A percentile compares a stretch with the other conserved stretches of the same genome.
Evolutionary conservation across 1,284 basidiomycete genomes (phyloP).

Genomic region (Porodaedalea pini): DNA sequence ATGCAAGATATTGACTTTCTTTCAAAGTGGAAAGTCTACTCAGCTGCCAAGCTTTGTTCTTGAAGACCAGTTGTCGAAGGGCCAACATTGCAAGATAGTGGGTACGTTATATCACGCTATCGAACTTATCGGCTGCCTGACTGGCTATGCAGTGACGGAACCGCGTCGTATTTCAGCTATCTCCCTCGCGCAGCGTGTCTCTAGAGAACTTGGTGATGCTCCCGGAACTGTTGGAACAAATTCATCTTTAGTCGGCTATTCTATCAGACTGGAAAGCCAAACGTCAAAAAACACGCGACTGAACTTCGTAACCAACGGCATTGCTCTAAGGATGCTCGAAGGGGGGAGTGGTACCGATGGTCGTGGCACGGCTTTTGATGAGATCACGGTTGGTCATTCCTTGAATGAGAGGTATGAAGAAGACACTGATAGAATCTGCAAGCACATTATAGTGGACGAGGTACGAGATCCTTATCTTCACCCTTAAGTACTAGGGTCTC

Average conservation of each 20-base stretch:
- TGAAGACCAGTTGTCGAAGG: slow-evolving; percentile 83
- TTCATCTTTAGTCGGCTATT: slow-evolving; percentile 89
- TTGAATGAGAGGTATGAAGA: slow-evolving; percentile 17
- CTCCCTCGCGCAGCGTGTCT: slow-evolving; percentile 94
- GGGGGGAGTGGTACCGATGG: slow-evolving; percentile 63
- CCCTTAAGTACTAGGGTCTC: background rate
- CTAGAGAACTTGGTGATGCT: slow-evolving; percentile 87
- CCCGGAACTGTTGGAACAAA: slow-evolving; percentile 77
- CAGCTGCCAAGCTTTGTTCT: slow-evolving; percentile 95
- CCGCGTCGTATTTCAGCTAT: slow-evolving; percentile 97
- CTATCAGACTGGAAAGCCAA: slow-evolving; percentile 91
- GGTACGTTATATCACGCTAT: background rate
- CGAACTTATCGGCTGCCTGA: background rate
- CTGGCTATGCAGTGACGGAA: slow-evolving; percentile 69
- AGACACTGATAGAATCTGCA: background rate
- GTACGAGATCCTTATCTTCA: slow-evolving; percentile 37
- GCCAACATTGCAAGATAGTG: slow-evolving; percentile 86
- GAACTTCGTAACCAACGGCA: slow-evolving; percentile 91
- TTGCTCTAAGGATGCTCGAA: slow-evolving; percentile 96
- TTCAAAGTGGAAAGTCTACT: slow-evolving; percentile 88
- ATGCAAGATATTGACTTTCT: slow-evolving; percentile 7
- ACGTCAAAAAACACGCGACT: slow-evolving; percentile 77
- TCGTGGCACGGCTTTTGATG: slow-evolving; percentile 81
- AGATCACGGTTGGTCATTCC: slow-evolving; percentile 70
- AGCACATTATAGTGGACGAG: slow-evolving; percentile 89